Conservation (phyloP, 73 alveolate genomes). For the Symbiodinium pilosum region DNA sequence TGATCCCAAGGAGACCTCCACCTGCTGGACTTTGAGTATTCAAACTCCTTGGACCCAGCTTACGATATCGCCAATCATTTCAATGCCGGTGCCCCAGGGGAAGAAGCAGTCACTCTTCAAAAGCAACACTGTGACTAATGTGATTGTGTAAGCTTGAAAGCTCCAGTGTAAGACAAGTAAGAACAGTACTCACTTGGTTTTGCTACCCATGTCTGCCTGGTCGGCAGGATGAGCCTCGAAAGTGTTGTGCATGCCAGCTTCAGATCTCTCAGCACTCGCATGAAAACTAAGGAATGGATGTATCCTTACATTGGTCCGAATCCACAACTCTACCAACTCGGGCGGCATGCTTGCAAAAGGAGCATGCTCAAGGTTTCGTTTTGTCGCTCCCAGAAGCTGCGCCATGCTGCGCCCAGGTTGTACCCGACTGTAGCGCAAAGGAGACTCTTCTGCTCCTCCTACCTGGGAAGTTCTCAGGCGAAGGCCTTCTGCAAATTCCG, state of each 20-base stretch:
- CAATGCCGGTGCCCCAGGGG: slow-evolving; percentile 7
- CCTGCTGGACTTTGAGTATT: slow-evolving; percentile 49
- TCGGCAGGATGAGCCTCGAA: no score
- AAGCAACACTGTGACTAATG: no score
- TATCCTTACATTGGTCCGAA: slow-evolving; percentile 42
- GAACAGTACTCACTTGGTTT: background rate
- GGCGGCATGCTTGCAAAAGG: background rate
- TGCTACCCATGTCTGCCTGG: no score
- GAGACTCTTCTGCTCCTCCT: slow-evolving; percentile 18
- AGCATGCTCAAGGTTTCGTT: background rate
- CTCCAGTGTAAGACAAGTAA: background rate
- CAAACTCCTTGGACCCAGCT: slow-evolving; percentile 33
- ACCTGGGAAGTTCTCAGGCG: slow-evolving; percentile 57
- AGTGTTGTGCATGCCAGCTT: no score
- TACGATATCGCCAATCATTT: slow-evolving; percentile 67
- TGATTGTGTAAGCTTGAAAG: background rate
- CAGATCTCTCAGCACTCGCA: no score
- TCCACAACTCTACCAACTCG: slow-evolving; percentile 42
- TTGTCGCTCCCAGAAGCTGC: background rate
- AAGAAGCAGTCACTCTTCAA: no score
- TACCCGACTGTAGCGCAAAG: slow-evolving; percentile 39
- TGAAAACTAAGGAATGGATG: slow-evolving; percentile 69
- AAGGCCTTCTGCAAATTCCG: no score
- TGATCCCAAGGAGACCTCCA: slow-evolving; percentile 53
- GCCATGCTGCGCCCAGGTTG: background rate